Percentiles rank a stretch among this genome's conserved stretches.
Conservation (phyloP, 169 alveolate genomes). For the Neospora caninum region DNA sequence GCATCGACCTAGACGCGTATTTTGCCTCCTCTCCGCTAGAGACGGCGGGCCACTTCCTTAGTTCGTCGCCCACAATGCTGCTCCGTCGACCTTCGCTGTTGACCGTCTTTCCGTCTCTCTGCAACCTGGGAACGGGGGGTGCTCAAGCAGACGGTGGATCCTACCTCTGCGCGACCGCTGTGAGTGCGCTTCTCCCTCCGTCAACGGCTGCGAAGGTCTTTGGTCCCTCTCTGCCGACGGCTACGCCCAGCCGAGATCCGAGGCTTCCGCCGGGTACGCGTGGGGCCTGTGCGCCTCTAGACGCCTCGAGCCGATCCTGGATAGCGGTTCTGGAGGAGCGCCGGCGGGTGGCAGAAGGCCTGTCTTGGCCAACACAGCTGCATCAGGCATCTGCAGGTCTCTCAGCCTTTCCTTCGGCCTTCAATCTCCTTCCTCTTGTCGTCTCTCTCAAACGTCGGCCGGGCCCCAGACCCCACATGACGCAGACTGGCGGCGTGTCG, state of each 20-base stretch:
- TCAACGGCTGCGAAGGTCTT: not conserved
- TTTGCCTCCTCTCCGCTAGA: not conserved
- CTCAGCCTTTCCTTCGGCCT: conserved; percentile 60
- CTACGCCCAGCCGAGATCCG: not conserved
- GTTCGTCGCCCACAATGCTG: not conserved
- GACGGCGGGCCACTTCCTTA: not conserved
- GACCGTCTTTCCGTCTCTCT: not conserved
- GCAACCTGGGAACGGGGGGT: not conserved
- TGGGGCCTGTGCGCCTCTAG: not conserved
- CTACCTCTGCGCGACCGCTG: not conserved
- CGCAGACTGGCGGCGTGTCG: too few species aligned
- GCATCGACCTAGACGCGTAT: not conserved
- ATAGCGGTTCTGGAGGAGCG: not conserved
- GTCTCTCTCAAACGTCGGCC: not conserved
- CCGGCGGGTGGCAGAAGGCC: conserved; percentile 35
- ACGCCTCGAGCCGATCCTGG: not conserved
- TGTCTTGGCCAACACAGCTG: conserved; percentile 36
- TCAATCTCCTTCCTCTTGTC: conserved; percentile 36
- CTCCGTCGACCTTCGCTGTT: not conserved
- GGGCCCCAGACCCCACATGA: not conserved
- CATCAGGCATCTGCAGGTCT: conserved; percentile 52
- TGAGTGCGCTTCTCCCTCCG: not conserved
- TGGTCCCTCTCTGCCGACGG: not conserved
- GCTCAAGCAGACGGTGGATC: not conserved
- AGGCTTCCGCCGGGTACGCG: not conserved